A percentile compares a stretch with the other conserved stretches of the same genome.
Conservation (phyloP, 2,329 filamentous ascomycete genomes). For the Alternaria sp. region DNA sequence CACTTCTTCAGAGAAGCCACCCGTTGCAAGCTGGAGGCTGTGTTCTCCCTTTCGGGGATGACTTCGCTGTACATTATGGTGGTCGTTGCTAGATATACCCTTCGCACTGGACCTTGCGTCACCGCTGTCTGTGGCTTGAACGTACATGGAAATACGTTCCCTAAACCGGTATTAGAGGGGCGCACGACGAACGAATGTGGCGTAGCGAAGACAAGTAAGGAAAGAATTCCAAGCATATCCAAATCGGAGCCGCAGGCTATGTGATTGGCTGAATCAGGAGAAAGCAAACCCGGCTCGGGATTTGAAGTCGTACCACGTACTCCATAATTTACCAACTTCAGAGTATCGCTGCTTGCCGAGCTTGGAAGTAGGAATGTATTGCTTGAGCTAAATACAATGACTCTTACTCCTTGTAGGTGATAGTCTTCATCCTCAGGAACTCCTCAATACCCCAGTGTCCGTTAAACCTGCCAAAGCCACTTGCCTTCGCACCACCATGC, state of each 20-base stretch:
- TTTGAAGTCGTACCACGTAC: not conserved
- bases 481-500: conserved; percentile 58
- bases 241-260: not conserved
- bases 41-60: not conserved
- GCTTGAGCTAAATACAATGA: not conserved
- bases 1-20: not conserved
- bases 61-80: not conserved
- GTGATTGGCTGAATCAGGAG: not conserved
- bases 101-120: not conserved
- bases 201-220: not conserved
- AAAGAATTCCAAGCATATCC: not conserved
- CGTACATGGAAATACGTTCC: not conserved
- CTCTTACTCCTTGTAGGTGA: conserved; percentile 48
- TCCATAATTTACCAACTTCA: not conserved
- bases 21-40: not conserved
- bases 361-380: no score
- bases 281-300: not conserved
- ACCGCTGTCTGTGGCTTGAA: not conserved
- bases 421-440: conserved; percentile 53
- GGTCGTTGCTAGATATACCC: not conserved
- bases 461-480: conserved; percentile 58
- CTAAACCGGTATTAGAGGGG: not conserved
- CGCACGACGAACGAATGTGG: not conserved
- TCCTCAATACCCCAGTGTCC: conserved; percentile 55
- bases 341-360: not conserved